Evolutionary conservation across 2,329 filamentous ascomycete genomes (phyloP).

Genomic region (Ustilaginoidea virens): DNA sequence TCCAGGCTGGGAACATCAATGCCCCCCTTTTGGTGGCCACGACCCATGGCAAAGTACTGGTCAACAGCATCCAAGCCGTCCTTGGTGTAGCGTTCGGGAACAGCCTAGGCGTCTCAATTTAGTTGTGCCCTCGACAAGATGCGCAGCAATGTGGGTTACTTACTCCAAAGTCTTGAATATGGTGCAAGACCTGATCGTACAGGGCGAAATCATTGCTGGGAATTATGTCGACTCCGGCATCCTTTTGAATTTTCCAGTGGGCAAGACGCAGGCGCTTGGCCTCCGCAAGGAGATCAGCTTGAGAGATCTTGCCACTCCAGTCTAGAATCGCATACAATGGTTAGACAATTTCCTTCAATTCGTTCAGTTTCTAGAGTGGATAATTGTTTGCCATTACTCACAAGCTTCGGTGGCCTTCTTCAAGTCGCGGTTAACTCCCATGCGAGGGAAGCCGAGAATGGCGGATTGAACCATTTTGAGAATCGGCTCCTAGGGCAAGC

Average conservation of each 20-base stretch:
- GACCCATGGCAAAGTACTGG: constrained; percentile 99
- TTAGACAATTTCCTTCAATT: constrained; percentile 7
- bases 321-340: constrained; percentile 19
- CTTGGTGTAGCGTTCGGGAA: constrained; percentile 86
- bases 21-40: constrained; percentile 90
- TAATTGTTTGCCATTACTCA: constrained; percentile 19
- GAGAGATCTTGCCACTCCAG: constrained; percentile 90
- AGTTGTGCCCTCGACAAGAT: no score
- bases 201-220: constrained; percentile 99
- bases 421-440: constrained; percentile 95
- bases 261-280: constrained; percentile 91
- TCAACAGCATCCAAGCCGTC: constrained; percentile 78
- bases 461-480: constrained; percentile 50
- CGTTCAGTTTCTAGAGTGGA: neutral
- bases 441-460: constrained; percentile 96
- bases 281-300: constrained; percentile 80
- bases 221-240: constrained; percentile 92
- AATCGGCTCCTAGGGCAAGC: constrained; percentile 12
- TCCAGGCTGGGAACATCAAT: constrained; percentile 88
- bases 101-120: no score
- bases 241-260: constrained; percentile 99
- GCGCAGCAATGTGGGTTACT: constrained; percentile 18
- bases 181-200: constrained; percentile 94
- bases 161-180: constrained; percentile 96
- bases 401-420: constrained; percentile 99